These are phyloP conservation scores for Penicillium verhagenii DNA, from an alignment of 495 filamentous ascomycete species.

Conservation along the genomic window DNA sequence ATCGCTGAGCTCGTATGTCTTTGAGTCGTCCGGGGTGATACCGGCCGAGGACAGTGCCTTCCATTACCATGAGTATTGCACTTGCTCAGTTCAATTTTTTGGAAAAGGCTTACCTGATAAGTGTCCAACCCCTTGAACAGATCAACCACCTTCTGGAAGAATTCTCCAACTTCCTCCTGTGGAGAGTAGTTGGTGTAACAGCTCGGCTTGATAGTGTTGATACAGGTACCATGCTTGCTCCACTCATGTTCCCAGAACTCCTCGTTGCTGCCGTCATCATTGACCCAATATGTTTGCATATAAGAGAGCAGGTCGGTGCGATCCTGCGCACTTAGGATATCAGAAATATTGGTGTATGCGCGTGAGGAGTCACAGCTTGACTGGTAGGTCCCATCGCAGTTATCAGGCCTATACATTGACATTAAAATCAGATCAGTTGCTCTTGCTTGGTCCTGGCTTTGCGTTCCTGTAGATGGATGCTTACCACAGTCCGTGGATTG, in stretches of 20 bases:
- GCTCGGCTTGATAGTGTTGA: slow-evolving; percentile 60
- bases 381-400: slow-evolving; percentile 75
- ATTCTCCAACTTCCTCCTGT: slow-evolving; percentile 59
- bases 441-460: no score
- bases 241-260: slow-evolving; percentile 79
- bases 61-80: not conserved
- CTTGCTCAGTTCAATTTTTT: not conserved
- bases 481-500: slow-evolving; percentile 74
- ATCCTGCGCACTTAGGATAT: slow-evolving; percentile 56
- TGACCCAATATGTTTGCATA: slow-evolving; percentile 74
- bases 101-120: slow-evolving; percentile 45
- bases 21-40: slow-evolving; percentile 59
- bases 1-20: slow-evolving; percentile 60
- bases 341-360: slow-evolving; percentile 64
- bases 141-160: slow-evolving; percentile 54
- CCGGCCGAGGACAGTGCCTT: slow-evolving; percentile 59
- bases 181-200: slow-evolving; percentile 69
- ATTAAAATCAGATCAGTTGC: not conserved
- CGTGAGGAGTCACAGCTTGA: slow-evolving; percentile 64
- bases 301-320: slow-evolving; percentile 58
- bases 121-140: slow-evolving; percentile 63
- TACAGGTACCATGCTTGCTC: slow-evolving; percentile 70
- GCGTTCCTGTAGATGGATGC: slow-evolving; percentile 1
- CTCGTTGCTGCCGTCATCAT: slow-evolving; percentile 57
- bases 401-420: slow-evolving; percentile 60